phyloP scores from a whole-genome alignment of 169 alveolate genomes.

The Eimeria acervulina region DNA sequence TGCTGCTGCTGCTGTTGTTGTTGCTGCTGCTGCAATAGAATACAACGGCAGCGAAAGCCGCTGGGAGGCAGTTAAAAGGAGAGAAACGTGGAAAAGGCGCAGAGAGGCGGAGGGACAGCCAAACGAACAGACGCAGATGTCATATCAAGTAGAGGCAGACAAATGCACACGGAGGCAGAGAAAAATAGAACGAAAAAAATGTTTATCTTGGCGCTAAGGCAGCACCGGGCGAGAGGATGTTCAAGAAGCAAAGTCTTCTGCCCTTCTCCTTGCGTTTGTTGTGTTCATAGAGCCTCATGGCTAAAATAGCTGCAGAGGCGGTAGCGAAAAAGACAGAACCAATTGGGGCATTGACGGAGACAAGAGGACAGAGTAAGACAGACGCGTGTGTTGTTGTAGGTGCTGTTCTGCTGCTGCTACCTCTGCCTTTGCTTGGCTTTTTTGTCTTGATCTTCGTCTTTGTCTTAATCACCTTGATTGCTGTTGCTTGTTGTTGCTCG shows the following conservation, averaged over 20 bases:
- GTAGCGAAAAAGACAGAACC: background rate
- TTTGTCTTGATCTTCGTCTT: background rate
- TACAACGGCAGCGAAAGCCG: background rate
- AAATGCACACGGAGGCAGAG: background rate
- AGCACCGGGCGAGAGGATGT: background rate
- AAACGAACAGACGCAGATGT: background rate
- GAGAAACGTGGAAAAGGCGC: background rate
- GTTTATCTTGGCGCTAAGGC: background rate
- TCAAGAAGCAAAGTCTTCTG: background rate
- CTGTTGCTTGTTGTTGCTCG: background rate
- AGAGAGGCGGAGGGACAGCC: background rate
- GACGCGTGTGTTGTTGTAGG: background rate
- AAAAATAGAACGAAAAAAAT: background rate
- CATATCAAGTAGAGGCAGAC: background rate
- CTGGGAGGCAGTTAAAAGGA: background rate
- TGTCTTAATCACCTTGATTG: no score
- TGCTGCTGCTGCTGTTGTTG: background rate
- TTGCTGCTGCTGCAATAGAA: background rate
- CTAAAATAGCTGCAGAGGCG: slow-evolving; percentile 31
- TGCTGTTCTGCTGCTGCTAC: background rate
- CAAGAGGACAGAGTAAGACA: background rate
- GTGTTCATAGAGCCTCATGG: slow-evolving; percentile 10
- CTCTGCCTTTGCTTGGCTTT: background rate
- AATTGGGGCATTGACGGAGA: slow-evolving; percentile 13
- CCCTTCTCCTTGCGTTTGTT: background rate